Base-by-base conservation (phyloP, 768 basidiomycete genomes). In the Lyophyllum shimeji region DNA sequence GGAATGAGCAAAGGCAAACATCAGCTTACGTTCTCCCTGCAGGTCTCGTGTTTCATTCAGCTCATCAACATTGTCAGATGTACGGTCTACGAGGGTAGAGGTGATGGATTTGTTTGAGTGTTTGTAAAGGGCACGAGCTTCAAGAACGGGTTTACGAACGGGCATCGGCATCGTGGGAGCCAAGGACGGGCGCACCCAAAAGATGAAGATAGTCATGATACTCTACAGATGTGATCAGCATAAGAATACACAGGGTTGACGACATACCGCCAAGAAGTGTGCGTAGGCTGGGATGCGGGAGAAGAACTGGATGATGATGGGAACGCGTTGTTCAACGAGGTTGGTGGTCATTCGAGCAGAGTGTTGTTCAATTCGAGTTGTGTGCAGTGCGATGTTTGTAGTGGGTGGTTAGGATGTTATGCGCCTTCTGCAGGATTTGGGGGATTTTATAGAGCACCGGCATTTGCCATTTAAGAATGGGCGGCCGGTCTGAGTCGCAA, bases 191-290 rank as follows among this genome's bases (percentile, higher is more conserved):
- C 23, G 15, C 8, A 50, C 1, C 33, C 23, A 50, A 24, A 50
- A 39, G 18, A 50, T 15, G 21, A 40, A 1, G 18, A 39, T 15
- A 6, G 11, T 21, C 4, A 29, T 1, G 8, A 50, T 6, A 8
- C 34, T 27, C 57, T 58, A 37, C n/a, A 17, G 9, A 49, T 17
- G 8, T 17, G 43, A 9, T 18, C 7, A 31, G 42, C 1, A 6
- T 43, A 29, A 51, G 15, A 2, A 33, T 15, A 27, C 4, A 18
- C 3, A 46, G 49, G 0, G 2, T 1, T 33, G 18, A 3, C 0
- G 46, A 47, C 57, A 40, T 51, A 58, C 57, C 45, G 21, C n/a
- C 2, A 47, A 1, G 39, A 45, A 9, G 6, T 46, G 53, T 6
- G 37, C 15, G 21, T 46, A 54, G n/a, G 50, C 20, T 3, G 44